phyloP scores from a whole-genome alignment of 2,329 filamentous ascomycete species.

The Ceratocystis lukuohia region DNA sequence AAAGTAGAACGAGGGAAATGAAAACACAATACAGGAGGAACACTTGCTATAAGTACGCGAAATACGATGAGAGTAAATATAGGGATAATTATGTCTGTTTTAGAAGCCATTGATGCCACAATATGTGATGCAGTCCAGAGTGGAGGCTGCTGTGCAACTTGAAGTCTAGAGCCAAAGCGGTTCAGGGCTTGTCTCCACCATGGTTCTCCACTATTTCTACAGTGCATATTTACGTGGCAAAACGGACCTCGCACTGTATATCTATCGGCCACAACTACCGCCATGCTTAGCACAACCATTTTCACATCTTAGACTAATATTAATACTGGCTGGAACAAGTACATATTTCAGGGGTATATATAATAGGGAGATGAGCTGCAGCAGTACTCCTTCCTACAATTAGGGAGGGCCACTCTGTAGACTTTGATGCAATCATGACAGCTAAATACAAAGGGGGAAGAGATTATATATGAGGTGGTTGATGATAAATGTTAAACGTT shows the following conservation, averaged over 20 bases:
- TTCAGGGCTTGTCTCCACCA: neutral
- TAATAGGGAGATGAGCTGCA: neutral
- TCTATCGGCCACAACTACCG: neutral
- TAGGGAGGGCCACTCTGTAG: neutral
- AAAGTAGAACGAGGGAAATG: neutral
- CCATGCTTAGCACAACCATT: too few species aligned
- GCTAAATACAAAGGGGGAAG: neutral
- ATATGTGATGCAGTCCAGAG: neutral
- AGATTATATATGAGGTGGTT: neutral
- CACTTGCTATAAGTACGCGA: neutral
- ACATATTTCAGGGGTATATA: neutral
- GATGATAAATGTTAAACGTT: neutral
- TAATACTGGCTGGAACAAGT: too few species aligned
- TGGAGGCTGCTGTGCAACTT: neutral
- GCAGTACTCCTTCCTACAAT: neutral
- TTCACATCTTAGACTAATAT: too few species aligned
- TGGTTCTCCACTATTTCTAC: neutral
- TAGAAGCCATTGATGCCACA: neutral
- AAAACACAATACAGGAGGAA: neutral
- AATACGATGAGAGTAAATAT: neutral
- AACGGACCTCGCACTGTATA: neutral
- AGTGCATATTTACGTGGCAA: neutral
- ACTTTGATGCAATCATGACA: neutral
- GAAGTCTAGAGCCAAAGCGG: neutral
- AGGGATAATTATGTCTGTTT: neutral